These are phyloP conservation scores for Haplographium delicatum DNA, from an alignment of 495 filamentous ascomycete genomes.

Conservation along the genomic window DNA sequence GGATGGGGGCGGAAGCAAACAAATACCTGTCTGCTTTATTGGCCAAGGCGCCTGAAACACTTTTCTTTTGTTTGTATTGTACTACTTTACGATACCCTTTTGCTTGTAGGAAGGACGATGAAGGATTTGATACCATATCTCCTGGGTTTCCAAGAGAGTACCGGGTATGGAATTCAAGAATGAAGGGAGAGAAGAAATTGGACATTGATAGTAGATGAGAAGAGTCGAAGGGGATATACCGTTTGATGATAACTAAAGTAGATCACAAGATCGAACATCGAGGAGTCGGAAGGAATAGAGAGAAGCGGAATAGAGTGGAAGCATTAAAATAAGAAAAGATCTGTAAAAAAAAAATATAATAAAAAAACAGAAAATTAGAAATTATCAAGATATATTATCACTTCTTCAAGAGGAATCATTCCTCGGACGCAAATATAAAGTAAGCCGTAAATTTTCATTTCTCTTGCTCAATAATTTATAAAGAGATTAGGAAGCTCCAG, in stretches of 20 bases:
- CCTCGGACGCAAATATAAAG: too few relatives aligned
- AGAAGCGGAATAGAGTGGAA: too few relatives aligned
- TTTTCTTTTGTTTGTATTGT: slow-evolving; percentile 26
- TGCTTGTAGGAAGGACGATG: slow-evolving; percentile 3
- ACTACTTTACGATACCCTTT: slow-evolving; percentile 17
- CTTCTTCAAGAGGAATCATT: too few relatives aligned
- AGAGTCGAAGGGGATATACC: background rate
- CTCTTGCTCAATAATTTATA: too few relatives aligned
- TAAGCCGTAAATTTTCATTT: too few relatives aligned
- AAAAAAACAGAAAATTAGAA: too few relatives aligned
- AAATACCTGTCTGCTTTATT: slow-evolving; percentile 1
- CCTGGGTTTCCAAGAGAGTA: background rate
- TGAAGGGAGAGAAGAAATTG: background rate
- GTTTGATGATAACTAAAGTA: background rate
- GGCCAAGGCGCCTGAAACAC: background rate
- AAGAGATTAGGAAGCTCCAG: too few relatives aligned
- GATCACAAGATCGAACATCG: background rate
- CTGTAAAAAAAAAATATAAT: too few relatives aligned
- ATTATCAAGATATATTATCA: too few relatives aligned
- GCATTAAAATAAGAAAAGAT: too few relatives aligned
- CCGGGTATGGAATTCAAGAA: background rate
- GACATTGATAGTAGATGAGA: background rate
- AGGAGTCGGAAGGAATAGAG: background rate
- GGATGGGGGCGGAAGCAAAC: background rate
- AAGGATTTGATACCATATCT: background rate